Percentiles rank a stretch among this genome's conserved stretches.
phyloP scores from a whole-genome alignment of 768 basidiomycete species.

The Lactarius hengduanensis region DNA sequence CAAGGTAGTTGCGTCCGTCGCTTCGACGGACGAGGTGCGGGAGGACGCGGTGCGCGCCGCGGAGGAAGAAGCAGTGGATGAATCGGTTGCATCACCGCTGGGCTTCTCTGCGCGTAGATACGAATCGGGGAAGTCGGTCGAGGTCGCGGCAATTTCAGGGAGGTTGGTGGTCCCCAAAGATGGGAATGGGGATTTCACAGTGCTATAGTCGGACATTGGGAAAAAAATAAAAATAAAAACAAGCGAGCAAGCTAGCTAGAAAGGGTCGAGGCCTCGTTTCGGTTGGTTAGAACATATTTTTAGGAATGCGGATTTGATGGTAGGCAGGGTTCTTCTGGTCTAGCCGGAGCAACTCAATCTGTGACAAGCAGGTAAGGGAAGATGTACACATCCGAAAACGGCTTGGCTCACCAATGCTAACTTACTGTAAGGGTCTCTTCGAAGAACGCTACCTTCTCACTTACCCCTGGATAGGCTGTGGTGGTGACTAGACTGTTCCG shows the following conservation, averaged over 20 bases:
- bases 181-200: constrained; percentile 6
- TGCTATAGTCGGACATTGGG: constrained; percentile 18
- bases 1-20: not conserved
- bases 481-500: not conserved
- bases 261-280: not conserved
- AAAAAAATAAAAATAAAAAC: constrained; percentile 2
- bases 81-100: not conserved
- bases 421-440: not conserved
- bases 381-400: not conserved
- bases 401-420: not conserved
- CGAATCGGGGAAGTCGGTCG: constrained; percentile 13
- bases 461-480: not conserved
- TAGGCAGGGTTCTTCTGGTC: not conserved
- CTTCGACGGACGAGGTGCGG: constrained; percentile 16
- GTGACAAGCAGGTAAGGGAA: not conserved
- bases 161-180: not conserved
- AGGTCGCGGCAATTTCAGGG: not conserved
- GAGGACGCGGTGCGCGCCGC: constrained; percentile 7
- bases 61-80: constrained; percentile 13
- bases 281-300: constrained; percentile 1
- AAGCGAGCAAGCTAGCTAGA: constrained; percentile 7
- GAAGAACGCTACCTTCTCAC: constrained; percentile 1
- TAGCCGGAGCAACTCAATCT: not conserved
- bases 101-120: constrained; percentile 3
- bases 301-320: not conserved